Conservation (phyloP, 192 early-diverging fungal species). For the Spizellomyces punctatus region DNA sequence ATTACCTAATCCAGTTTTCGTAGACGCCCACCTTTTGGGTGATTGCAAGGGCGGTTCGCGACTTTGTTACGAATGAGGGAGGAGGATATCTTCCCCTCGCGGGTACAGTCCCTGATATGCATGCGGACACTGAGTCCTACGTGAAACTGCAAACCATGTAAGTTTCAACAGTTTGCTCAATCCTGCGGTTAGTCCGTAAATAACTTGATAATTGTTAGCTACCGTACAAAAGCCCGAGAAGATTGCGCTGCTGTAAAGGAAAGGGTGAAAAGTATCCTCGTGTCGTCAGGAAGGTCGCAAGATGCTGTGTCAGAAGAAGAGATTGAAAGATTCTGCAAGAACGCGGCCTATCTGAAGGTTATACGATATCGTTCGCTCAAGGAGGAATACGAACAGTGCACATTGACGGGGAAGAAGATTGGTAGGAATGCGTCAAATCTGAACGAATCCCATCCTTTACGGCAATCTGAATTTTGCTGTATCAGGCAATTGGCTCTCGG, state of each 20-base stretch:
- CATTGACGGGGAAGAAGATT: constrained; percentile 33
- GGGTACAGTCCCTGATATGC: constrained; percentile 95
- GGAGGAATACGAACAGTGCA: constrained; percentile 50
- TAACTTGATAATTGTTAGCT: constrained; percentile 47
- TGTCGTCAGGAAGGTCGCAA: constrained; percentile 47
- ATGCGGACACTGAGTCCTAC: constrained; percentile 88
- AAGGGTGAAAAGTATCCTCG: constrained; percentile 41
- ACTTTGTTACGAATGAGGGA: constrained; percentile 77
- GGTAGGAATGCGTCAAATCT: constrained; percentile 36
- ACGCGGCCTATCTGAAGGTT: constrained; percentile 69
- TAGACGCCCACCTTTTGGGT: constrained; percentile 83
- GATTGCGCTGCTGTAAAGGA: constrained; percentile 12
- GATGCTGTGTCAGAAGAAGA: constrained; percentile 53
- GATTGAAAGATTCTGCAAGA: constrained; percentile 74
- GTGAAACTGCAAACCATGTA: constrained; percentile 83
- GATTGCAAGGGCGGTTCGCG: constrained; percentile 70
- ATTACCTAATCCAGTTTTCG: not conserved
- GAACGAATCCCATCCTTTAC: too few species aligned
- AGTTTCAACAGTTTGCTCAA: constrained; percentile 10
- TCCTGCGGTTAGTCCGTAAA: not conserved
- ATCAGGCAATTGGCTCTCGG: constrained; percentile 53
- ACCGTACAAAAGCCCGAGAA: constrained; percentile 76
- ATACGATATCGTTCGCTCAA: constrained; percentile 63
- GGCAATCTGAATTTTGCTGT: not conserved
- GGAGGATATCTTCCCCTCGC: constrained; percentile 77